Conservation (phyloP, 345 rosid genomes). For the Syzygium aromaticum region DNA sequence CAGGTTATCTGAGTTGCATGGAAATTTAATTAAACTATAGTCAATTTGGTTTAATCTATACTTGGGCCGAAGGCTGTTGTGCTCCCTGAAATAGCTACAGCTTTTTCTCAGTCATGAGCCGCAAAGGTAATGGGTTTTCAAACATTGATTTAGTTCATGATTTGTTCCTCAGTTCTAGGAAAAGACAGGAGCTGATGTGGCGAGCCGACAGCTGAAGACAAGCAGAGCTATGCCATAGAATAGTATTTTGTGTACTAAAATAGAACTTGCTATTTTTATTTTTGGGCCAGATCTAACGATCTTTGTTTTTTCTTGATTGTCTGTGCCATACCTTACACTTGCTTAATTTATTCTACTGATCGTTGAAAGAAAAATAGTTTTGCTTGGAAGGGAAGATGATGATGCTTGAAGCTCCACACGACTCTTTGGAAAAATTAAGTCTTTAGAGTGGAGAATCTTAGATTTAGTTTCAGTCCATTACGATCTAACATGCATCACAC, state of each 20-base stretch:
- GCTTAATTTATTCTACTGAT: not conserved
- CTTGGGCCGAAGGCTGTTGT: not conserved
- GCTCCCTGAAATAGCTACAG: not conserved
- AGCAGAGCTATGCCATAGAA: not conserved
- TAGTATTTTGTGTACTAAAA: not conserved
- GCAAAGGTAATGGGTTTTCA: not conserved
- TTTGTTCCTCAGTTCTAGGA: not conserved
- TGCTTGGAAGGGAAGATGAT: not conserved
- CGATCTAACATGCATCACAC: not conserved
- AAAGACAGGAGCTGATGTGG: not conserved
- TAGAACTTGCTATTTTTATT: no score
- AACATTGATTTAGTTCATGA: not conserved
- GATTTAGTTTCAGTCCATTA: not conserved
- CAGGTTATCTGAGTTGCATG: not conserved
- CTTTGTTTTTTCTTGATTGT: not conserved
- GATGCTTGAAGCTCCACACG: not conserved
- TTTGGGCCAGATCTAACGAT: no score
- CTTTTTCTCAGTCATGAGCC: not conserved
- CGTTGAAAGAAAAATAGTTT: not conserved
- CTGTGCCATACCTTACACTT: not conserved
- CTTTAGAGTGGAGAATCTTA: not conserved
- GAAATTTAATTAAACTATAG: not conserved
- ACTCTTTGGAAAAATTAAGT: not conserved
- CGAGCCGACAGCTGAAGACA: not conserved
- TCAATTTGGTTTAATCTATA: not conserved